phyloP scores from a whole-genome alignment of 2,329 filamentous ascomycete species.

The Aspergillus sp. region DNA sequence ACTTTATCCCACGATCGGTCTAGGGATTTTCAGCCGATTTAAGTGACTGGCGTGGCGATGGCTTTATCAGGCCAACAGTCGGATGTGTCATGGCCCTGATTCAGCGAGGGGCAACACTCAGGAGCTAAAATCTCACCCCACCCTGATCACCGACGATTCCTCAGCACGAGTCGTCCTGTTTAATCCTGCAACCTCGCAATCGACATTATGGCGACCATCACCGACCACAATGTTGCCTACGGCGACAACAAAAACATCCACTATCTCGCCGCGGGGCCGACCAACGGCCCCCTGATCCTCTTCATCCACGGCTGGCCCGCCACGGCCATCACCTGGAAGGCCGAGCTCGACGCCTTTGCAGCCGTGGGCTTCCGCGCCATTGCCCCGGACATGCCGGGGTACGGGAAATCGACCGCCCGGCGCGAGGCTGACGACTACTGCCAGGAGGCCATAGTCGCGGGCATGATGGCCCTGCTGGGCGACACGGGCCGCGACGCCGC shows the following conservation, averaged over 20 bases:
- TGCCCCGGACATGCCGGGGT: slow-evolving; percentile 16
- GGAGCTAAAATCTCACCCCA: no score
- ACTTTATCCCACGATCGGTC: no score
- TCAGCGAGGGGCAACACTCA: no score
- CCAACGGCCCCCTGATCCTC: slow-evolving; percentile 16
- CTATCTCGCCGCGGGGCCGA: slow-evolving; percentile 12
- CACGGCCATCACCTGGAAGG: slow-evolving; percentile 24
- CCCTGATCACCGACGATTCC: no score
- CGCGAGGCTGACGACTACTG: slow-evolving; percentile 12
- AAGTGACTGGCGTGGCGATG: no score
- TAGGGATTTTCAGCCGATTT: no score
- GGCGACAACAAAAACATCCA: slow-evolving; percentile 11
- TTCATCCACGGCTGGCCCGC: slow-evolving; percentile 41
- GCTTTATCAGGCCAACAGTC: no score
- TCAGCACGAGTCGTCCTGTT: no score
- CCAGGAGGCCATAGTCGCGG: slow-evolving; percentile 14
- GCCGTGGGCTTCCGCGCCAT: slow-evolving; percentile 14
- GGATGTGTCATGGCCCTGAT: no score
- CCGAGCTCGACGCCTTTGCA: slow-evolving; percentile 11
- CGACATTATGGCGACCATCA: slow-evolving; percentile 2
- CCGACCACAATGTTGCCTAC: slow-evolving; percentile 6
- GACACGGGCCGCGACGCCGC: slow-evolving; percentile 19
- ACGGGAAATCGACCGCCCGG: slow-evolving; percentile 14
- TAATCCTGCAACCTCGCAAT: no score
- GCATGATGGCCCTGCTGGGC: slow-evolving; percentile 13